A percentile compares a stretch with the other conserved stretches of the same genome.
phyloP scores from a whole-genome alignment of 108 stramenopile species.

The Nitzschia inconspicua region DNA sequence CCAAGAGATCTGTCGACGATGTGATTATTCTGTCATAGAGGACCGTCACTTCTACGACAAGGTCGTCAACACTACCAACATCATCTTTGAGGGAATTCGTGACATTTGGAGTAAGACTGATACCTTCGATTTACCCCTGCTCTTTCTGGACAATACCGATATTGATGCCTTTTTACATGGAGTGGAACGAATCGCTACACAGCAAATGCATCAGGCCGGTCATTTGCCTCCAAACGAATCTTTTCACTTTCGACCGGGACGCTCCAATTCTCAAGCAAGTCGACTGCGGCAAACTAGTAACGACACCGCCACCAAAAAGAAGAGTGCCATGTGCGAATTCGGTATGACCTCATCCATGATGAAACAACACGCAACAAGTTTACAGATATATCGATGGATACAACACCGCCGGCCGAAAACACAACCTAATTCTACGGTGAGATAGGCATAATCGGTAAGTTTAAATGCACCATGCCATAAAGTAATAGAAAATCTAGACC shows the following conservation, averaged over 20 bases:
- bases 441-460: too few species aligned
- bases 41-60: conserved; percentile 5
- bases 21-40: background rate
- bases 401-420: too few species aligned
- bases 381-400: conserved; percentile 9
- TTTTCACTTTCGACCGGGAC: background rate
- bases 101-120: too few species aligned
- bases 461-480: too few species aligned
- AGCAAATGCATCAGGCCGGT: too few species aligned
- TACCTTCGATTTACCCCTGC: conserved; percentile 3
- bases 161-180: conserved; percentile 3
- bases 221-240: background rate
- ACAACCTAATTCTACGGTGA: too few species aligned
- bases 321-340: conserved; percentile 9
- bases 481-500: too few species aligned
- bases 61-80: conserved; percentile 7
- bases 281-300: background rate
- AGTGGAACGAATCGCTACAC: background rate
- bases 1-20: background rate
- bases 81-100: background rate
- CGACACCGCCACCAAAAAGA: background rate
- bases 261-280: background rate
- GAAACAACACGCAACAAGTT: background rate
- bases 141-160: conserved; percentile 8
- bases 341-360: conserved; percentile 9